Evolutionary conservation across 345 rosid genomes (phyloP).

Genomic region (Camelina laxa): DNA sequence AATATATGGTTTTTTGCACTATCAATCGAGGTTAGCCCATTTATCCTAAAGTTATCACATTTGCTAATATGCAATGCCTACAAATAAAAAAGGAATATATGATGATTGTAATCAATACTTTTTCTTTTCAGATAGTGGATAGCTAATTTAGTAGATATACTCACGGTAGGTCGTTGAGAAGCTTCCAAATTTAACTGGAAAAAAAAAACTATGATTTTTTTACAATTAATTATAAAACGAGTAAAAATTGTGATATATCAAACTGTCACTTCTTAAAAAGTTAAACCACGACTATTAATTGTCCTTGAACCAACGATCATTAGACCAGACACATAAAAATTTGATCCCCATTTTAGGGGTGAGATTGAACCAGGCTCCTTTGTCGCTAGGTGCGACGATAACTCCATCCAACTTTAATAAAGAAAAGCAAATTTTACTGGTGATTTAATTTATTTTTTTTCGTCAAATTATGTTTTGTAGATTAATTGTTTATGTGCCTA

Average conservation of each 20-base stretch:
- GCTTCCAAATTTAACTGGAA: slow-evolving; percentile 1
- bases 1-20: slow-evolving; percentile 34
- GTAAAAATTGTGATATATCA: not conserved
- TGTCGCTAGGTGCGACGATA: slow-evolving; percentile 21
- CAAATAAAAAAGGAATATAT: not conserved
- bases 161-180: slow-evolving; percentile 33
- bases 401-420: slow-evolving; percentile 34
- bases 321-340: slow-evolving; percentile 8
- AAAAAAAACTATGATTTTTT: not conserved
- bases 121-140: not conserved
- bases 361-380: not conserved
- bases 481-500: slow-evolving; percentile 19
- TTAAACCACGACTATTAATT: slow-evolving; percentile 24
- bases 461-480: not conserved
- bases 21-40: slow-evolving; percentile 26
- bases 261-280: slow-evolving; percentile 34
- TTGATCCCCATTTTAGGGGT: not conserved
- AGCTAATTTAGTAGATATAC: not conserved
- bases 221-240: not conserved
- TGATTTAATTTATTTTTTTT: not conserved
- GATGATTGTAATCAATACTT: not conserved
- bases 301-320: slow-evolving; percentile 19
- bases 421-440: not conserved
- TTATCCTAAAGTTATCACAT: slow-evolving; percentile 19
- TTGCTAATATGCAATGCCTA: slow-evolving; percentile 19